Evolutionary conservation across 2,329 filamentous ascomycete genomes (phyloP), one percentile per base, ranked within the genome.

Genomic region (Calonectria ilicicola): DNA sequence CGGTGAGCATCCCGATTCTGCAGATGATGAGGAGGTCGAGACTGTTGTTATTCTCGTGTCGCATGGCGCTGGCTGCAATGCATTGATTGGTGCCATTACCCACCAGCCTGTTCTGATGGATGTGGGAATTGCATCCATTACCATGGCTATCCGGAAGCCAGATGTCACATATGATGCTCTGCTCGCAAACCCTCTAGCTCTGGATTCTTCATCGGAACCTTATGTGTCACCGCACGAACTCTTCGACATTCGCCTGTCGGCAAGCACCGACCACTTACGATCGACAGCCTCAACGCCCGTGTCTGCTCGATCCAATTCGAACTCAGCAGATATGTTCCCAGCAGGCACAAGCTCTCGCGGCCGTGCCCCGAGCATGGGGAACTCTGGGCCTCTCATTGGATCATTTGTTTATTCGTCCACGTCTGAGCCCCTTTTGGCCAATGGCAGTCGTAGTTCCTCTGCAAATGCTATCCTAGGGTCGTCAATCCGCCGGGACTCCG

Each of bases 51-150:
- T 99, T 47, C 85, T 99, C 9, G 94, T 99, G 26, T 98, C 97
- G 0, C 97, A 99, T 81, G 96, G 96, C 27, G 97, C 97, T 17
- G 97, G 97, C 46, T 98, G 96, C 84, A 99, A 99, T 85, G 97
- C 97, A 2, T 85, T 99, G 53, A 96, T 99, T 74, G 95, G 96
- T 15, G 95, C 95, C 29, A 90, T 99, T 75, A 97, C 96, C 0
- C 94, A 96, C 72, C 94, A 98, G 80, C 96, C 97, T 0, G 95
- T 98, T 0, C 88, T 99, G 17, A 91, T 98, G 80, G 96, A 98
- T 81, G 93, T 98, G 19, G 93, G 93, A 32, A 94, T 98, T 85
- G 94, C 96, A 0, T 98, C 96, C 4, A 88, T 99, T 62, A 98
- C 96, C 1, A 94, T 98, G 92, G 96, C 96, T 5, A 89, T 93